Evolutionary conservation across 805 yeast genomes (phyloP), one percentile per base, ranked within the genome.

Genomic region (Ogataea methylovora): DNA sequence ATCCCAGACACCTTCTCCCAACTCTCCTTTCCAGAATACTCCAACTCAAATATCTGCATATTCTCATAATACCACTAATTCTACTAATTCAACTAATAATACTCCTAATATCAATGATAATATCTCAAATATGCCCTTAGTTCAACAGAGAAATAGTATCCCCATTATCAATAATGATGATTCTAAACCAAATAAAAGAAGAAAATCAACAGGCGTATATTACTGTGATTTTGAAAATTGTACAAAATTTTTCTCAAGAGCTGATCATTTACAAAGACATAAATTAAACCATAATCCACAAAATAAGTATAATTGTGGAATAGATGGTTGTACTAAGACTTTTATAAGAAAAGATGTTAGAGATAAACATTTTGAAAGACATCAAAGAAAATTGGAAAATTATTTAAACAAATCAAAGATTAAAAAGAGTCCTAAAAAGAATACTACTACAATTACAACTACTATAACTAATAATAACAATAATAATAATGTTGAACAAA

Each of bases 211-310:
- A 17, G 34, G 46, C 12, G 47, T 50, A 22, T 37, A 9, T 16
- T 30, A 25, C 30, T 71, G 76, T 45, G 63, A 63, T 23, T 46
- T 50, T 38, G 56, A 56, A 11, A 62, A 61, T 17, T 76, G 84
- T 46, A 61, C 58, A 15, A 76, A 75, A 48, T 57, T 66, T 4
- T 76, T 76, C 42, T 61, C 73, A 12, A 49, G 83, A 29, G 67
- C 76, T 2, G 84, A 76, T 47, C 83, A 76, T 50, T 51, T 76
- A 9, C 60, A 75, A 3, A 55, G 83, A 27, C 84, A 76, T 44
- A 65, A 67, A 44, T 56, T 67, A 23, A 74, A 71, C 48, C 84
- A 76, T 40, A 50, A 58, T 34, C 43, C 56, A 3, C 31, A 60
- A 30, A 67, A 63, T 29, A 68, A 67, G 11, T 69, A 63, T 47